Evolutionary conservation across 805 yeast species (phyloP), one percentile per base, ranked within the genome.

Genomic region (Wickerhamomyces subpelliculosus): DNA sequence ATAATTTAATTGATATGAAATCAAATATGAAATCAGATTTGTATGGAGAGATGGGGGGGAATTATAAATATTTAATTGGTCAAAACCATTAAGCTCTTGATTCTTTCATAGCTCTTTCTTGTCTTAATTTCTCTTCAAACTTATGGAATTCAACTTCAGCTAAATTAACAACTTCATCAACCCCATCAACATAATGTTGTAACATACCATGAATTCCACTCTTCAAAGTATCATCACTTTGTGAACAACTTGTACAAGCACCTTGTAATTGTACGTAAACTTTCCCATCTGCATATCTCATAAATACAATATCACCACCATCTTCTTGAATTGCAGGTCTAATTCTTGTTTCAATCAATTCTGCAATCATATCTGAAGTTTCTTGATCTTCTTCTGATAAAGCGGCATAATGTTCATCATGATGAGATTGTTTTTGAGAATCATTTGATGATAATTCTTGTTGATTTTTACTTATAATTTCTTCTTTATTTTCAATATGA

Each of bases 291-390:
- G 81, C 85, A 56, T 85, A 89, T 6, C 86, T 93, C 42, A 84
- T 73, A 58, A 79, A 94, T 51, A 86, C 89, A 44, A 93, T 80
- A 55, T 93, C 97, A 25, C 99, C 99, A 45, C 99, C 99, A 54
- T 93, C 99, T 54, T 93, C 99, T 64, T 88, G 95, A 41, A 93
- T 88, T 1, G 97, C 96, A 1, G 99, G 99, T 55, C 96, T 80
- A 36, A 93, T 89, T 57, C 97, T 78, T 2, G 98, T 93, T 43
- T 84, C 94, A 40, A 94, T 81, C 40, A 93, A 70, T 56, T 93
- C 97, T 51, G 87, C 84, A 53, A 93, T 87, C 83, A 89, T 83
- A 23, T 84, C 78, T 32, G 87, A 83, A 2, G 87, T 75, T 61
- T 90, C 97, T 38, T 73, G 70, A 41, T 83, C 88, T 35, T 79